Evolutionary conservation across 768 basidiomycete species (phyloP).

Genomic region (Agaricus sinodeliciosus): DNA sequence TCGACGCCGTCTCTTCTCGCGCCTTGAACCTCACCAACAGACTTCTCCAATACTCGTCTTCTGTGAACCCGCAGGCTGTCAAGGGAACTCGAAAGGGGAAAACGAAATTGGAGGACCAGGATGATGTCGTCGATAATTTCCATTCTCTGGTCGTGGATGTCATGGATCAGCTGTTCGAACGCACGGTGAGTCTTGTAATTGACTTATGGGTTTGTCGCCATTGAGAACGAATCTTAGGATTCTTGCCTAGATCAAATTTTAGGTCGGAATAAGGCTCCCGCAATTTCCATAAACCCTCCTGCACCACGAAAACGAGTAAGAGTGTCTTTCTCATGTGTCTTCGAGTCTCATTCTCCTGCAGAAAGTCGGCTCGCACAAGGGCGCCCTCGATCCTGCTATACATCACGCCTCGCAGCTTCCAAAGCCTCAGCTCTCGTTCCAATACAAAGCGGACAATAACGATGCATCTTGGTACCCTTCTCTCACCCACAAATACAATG

Average conservation of each 20-base stretch:
- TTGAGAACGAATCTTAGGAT: conserved; percentile 43
- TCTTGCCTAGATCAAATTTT: conserved; percentile 70
- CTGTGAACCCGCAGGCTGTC: conserved; percentile 27
- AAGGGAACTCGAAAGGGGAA: conserved; percentile 55
- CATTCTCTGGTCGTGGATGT: conserved; percentile 71
- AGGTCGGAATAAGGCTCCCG: conserved; percentile 66
- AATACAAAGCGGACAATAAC: conserved; percentile 43
- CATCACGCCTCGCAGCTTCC: conserved; percentile 69
- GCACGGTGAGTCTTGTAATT: conserved; percentile 47
- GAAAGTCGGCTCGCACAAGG: conserved; percentile 28
- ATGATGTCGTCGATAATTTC: conserved; percentile 83
- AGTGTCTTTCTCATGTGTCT: not conserved
- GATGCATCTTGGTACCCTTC: conserved; percentile 62
- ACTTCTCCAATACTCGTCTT: conserved; percentile 47
- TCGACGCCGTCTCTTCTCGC: conserved; percentile 64
- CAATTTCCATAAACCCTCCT: conserved; percentile 49
- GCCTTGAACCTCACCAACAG: conserved; percentile 63
- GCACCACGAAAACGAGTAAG: conserved; percentile 24
- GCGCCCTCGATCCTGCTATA: conserved; percentile 51
- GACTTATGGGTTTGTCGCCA: not conserved
- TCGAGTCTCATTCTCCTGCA: conserved; percentile 12
- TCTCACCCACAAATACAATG: conserved; percentile 74
- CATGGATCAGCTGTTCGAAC: conserved; percentile 81
- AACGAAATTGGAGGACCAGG: conserved; percentile 52
- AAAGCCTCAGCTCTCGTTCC: conserved; percentile 82